phyloP scores from a whole-genome alignment of 2,329 filamentous ascomycete genomes.

The Paradendryphiella salina region DNA sequence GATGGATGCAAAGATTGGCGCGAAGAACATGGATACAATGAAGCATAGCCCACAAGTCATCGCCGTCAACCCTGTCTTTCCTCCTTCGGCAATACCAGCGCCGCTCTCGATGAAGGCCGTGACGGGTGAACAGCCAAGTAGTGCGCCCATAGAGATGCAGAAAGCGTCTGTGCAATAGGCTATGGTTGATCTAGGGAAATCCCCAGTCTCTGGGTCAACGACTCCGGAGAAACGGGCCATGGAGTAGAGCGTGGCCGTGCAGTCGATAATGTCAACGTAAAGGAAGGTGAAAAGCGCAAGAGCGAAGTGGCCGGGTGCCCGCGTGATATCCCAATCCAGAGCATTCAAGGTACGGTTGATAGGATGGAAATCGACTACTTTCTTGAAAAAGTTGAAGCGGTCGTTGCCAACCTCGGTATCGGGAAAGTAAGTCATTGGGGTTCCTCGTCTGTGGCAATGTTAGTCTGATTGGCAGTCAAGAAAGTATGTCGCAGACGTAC shows the following conservation, averaged over 20 bases:
- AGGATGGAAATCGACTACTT: conserved; percentile 78
- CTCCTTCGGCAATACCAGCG: conserved; percentile 85
- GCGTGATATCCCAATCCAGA: conserved; percentile 71
- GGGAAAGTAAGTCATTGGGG: conserved; percentile 78
- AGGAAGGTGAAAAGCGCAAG: conserved; percentile 84
- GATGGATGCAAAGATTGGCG: conserved; percentile 86
- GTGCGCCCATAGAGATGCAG: conserved; percentile 76
- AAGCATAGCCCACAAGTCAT: conserved; percentile 81
- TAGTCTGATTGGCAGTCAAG: conserved; percentile 11
- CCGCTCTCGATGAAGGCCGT: conserved; percentile 87
- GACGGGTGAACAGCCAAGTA: conserved; percentile 78
- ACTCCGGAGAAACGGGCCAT: conserved; percentile 85
- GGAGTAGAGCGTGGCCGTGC: conserved; percentile 82
- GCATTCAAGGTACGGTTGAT: conserved; percentile 71
- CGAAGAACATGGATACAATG: conserved; percentile 85
- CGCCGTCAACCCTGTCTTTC: conserved; percentile 78
- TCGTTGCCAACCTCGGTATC: conserved; percentile 67
- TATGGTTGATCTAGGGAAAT: conserved; percentile 82
- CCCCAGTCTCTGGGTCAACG: conserved; percentile 77
- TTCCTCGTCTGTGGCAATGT: conserved; percentile 56
- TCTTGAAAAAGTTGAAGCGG: conserved; percentile 81
- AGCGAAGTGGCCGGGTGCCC: conserved; percentile 73
- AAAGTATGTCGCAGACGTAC: conserved; percentile 27
- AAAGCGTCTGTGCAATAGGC: conserved; percentile 85
- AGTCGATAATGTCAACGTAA: conserved; percentile 90